A percentile compares a stretch with the other conserved stretches of the same genome.
phyloP scores from a whole-genome alignment of 305 asterid genomes.

The Plantago lanceolata region DNA sequence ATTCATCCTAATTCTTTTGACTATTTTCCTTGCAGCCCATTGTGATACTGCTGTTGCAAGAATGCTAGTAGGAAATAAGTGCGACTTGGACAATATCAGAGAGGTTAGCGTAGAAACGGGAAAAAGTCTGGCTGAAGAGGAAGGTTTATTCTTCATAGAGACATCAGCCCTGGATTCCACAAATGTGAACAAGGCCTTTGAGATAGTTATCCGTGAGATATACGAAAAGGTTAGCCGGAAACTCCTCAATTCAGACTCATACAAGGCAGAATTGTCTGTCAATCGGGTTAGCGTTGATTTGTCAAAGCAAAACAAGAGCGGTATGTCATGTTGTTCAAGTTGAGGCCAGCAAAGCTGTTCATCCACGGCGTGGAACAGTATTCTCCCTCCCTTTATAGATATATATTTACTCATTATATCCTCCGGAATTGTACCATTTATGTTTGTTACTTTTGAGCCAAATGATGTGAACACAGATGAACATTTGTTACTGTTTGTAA shows the following conservation, averaged over 20 bases:
- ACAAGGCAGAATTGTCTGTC: conserved; percentile 61
- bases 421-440: not conserved
- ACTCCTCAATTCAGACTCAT: conserved; percentile 61
- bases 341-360: conserved; percentile 22
- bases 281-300: conserved; percentile 59
- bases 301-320: conserved; percentile 44
- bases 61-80: conserved; percentile 72
- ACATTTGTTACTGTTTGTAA: not conserved
- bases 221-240: conserved; percentile 62
- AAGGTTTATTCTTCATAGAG: conserved; percentile 64
- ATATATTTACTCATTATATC: not conserved
- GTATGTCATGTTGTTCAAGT: conserved; percentile 53
- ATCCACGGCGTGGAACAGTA: not conserved
- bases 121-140: conserved; percentile 58
- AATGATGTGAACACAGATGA: not conserved
- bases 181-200: conserved; percentile 59
- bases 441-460: not conserved
- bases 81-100: conserved; percentile 64
- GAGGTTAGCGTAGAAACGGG: conserved; percentile 67
- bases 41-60: conserved; percentile 63
- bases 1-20: not conserved
- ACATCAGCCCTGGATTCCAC: conserved; percentile 68
- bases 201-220: conserved; percentile 61
- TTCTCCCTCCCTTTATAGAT: not conserved
- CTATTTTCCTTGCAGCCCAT: conserved; percentile 44